Base-by-base conservation (phyloP, 1,284 basidiomycete species). In the Wolfiporia cocos region DNA sequence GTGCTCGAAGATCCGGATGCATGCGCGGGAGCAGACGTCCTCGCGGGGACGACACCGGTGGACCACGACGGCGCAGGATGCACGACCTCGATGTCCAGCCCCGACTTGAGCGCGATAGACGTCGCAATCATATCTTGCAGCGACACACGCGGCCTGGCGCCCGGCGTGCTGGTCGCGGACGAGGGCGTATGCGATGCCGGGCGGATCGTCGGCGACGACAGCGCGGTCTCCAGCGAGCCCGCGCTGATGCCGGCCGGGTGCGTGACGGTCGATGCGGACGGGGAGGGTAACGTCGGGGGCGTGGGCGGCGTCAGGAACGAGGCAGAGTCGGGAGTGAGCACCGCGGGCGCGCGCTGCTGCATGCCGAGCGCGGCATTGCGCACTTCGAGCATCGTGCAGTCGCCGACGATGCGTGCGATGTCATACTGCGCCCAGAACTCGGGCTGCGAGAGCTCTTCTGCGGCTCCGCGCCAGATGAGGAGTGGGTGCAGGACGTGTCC, bases 401-500 rank as follows among this genome's bases (percentile, higher is more conserved):
- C 83, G 38, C 78, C 82, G 20, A 78, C 72, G 42, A 92, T 83
- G 36, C 77, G 71, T 12, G 82, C 69, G 18, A 83, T 69, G 49
- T 77, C 76, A 54, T 84, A 82, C 30, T 73, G 66, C 6, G 68
- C 60, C 86, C 86, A 93, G 43, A 81, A 76, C 48, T 78, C 72
- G 15, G 70, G 69, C 49, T 78, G 71, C 4, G 67, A 67, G 5
- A 91, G 67, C 52, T 94, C 91, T 6, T 70, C 68, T 10, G 63
- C 58, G 38, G 78, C 74, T 51, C 83, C 78, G 30, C 73, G 71
- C 70, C 73, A 78, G 47, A 91, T 72, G 42, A 92, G 68, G 12
- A 77, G 65, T 2, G 88, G 82, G 57, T 92, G 87, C 42, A 87
- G 74, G 28, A 79, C 71, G 55, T 89, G 85, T 37, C 72, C 70